A percentile compares a stretch with the other conserved stretches of the same genome.
Conservation (phyloP, 2,329 filamentous ascomycete genomes). For the Cercospora zeina region DNA sequence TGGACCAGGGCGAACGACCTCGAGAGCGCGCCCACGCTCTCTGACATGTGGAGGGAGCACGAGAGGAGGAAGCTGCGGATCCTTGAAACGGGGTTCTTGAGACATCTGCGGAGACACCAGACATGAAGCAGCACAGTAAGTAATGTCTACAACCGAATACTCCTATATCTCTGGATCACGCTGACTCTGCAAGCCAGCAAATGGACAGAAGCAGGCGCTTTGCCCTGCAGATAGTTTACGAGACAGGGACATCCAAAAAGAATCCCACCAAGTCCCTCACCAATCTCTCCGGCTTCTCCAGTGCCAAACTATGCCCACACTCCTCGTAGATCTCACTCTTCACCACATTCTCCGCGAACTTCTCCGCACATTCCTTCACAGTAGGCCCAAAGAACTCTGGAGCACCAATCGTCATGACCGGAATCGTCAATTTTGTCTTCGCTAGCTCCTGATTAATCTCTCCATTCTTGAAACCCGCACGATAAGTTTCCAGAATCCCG, state of each 20-base stretch:
- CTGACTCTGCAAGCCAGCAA: background rate
- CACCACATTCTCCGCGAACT: slow-evolving; percentile 37
- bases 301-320: slow-evolving; percentile 41
- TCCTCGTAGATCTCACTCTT: slow-evolving; percentile 41
- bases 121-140: background rate
- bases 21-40: background rate
- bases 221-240: background rate
- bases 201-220: background rate
- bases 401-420: slow-evolving; percentile 41
- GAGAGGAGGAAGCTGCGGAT: background rate
- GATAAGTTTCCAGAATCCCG: slow-evolving; percentile 42
- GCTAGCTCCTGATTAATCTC: slow-evolving; percentile 37
- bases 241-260: slow-evolving; percentile 21
- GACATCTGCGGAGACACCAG: background rate
- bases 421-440: slow-evolving; percentile 37
- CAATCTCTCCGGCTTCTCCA: slow-evolving; percentile 41
- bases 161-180: background rate
- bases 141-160: background rate
- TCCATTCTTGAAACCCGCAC: slow-evolving; percentile 40
- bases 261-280: slow-evolving; percentile 35
- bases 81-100: background rate
- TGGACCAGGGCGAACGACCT: background rate
- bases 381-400: slow-evolving; percentile 42
- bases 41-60: background rate
- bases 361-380: slow-evolving; percentile 38